Percentiles rank a stretch among this genome's conserved stretches.
phyloP scores from a whole-genome alignment of 768 basidiomycete genomes.

The Neoboletus magnificus region DNA sequence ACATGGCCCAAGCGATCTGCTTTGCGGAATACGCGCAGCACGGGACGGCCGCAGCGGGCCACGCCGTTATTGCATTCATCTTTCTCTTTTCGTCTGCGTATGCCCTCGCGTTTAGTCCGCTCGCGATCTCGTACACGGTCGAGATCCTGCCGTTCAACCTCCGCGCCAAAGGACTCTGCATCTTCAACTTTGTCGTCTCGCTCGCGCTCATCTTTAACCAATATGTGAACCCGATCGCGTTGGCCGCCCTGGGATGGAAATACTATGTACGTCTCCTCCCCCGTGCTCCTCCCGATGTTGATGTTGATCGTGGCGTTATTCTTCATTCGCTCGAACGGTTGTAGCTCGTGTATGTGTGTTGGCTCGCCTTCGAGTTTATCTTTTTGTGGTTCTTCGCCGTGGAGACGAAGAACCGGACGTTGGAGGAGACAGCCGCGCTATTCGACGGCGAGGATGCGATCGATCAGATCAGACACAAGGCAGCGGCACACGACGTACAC shows the following conservation, averaged over 20 bases:
- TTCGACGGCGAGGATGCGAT: slow-evolving; percentile 58
- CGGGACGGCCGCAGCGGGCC: slow-evolving; percentile 44
- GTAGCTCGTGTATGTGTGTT: slow-evolving; percentile 22
- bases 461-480: slow-evolving; percentile 15
- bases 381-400: slow-evolving; percentile 14
- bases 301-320: neutral
- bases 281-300: too few relatives aligned
- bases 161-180: slow-evolving; percentile 75
- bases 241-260: slow-evolving; percentile 50
- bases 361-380: slow-evolving; percentile 14
- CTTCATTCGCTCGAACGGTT: neutral
- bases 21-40: slow-evolving; percentile 53
- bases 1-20: slow-evolving; percentile 65
- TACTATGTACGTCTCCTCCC: slow-evolving; percentile 30
- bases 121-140: slow-evolving; percentile 59
- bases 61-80: slow-evolving; percentile 51
- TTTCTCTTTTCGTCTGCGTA: slow-evolving; percentile 51
- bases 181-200: slow-evolving; percentile 68
- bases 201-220: slow-evolving; percentile 74
- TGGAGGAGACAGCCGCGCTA: slow-evolving; percentile 70
- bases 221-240: slow-evolving; percentile 75
- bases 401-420: slow-evolving; percentile 39
- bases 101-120: slow-evolving; percentile 75
- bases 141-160: slow-evolving; percentile 81
- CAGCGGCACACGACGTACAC: neutral